Conservation (phyloP, 2,329 filamentous ascomycete species). For the Ophiosphaerella narmari region DNA sequence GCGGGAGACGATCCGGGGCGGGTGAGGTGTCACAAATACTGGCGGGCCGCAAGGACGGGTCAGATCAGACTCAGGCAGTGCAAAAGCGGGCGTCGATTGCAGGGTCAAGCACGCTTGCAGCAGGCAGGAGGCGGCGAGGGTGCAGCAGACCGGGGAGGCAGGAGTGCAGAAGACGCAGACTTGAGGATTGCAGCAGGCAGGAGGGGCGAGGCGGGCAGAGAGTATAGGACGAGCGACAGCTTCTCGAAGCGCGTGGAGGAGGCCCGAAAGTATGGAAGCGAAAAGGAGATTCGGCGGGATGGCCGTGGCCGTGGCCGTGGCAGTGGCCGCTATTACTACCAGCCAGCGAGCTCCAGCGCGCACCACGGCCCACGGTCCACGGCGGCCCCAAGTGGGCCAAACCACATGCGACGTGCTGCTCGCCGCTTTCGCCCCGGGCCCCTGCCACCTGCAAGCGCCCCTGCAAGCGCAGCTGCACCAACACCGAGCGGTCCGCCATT, state of each 20-base stretch:
- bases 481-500: conserved; percentile 12
- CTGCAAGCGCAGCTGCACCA: conserved; percentile 29
- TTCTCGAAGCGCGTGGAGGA: conserved; percentile 41
- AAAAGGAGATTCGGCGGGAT: conserved; percentile 41
- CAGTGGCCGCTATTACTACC: conserved; percentile 39
- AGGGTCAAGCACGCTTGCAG: conserved; percentile 5
- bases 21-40: conserved; percentile 37
- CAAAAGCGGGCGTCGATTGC: conserved; percentile 10
- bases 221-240: conserved; percentile 14
- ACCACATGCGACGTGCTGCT: conserved; percentile 16
- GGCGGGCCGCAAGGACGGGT: conserved; percentile 40
- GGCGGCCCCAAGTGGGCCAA: conserved; percentile 21
- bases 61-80: conserved; percentile 32
- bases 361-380: conserved; percentile 8
- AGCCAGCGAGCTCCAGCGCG: conserved; percentile 4
- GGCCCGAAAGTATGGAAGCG: conserved; percentile 40
- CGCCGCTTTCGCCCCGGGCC: conserved; percentile 21
- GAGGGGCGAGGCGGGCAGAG: conserved; percentile 1
- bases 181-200: not conserved
- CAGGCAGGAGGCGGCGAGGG: conserved; percentile 1
- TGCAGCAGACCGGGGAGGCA: not conserved
- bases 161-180: conserved; percentile 5
- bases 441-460: not conserved
- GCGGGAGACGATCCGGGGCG: conserved; percentile 32
- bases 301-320: conserved; percentile 27